Evolutionary conservation across 495 filamentous ascomycete genomes (phyloP).

Genomic region (Trichocladium uniseriatum): DNA sequence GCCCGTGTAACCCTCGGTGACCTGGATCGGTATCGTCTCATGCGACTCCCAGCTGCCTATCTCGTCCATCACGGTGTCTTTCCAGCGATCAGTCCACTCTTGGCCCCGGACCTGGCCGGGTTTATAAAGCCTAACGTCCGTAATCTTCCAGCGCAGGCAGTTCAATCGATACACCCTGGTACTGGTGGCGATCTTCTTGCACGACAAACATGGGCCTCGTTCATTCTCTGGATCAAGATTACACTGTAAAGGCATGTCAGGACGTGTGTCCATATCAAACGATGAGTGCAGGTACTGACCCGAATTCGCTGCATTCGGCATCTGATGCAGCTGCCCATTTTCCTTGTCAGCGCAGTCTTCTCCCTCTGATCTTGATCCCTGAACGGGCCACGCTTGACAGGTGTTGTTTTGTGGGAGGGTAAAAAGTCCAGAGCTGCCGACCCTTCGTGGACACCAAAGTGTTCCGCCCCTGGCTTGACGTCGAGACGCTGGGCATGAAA

Average conservation of each 20-base stretch:
- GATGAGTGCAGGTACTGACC: conserved; percentile 25
- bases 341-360: conserved; percentile 41
- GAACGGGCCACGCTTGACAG: conserved; percentile 41
- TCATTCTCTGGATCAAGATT: conserved; percentile 35
- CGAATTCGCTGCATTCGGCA: conserved; percentile 49
- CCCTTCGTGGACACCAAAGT: neutral
- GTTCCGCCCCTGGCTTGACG: neutral
- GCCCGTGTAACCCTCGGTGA: conserved; percentile 41
- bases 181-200: conserved; percentile 31
- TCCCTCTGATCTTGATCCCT: conserved; percentile 35
- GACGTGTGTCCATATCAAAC: neutral
- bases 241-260: conserved; percentile 29
- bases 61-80: conserved; percentile 38
- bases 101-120: conserved; percentile 41
- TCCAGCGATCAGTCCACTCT: conserved; percentile 46
- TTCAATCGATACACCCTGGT: conserved; percentile 38
- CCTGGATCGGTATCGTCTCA: conserved; percentile 32
- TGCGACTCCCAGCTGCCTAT: conserved; percentile 41
- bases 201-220: conserved; percentile 38
- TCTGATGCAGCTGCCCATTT: conserved; percentile 43
- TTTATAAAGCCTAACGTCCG: conserved; percentile 42
- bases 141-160: conserved; percentile 44
- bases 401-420: conserved; percentile 14
- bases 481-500: conserved; percentile 9
- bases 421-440: conserved; percentile 7